Evolutionary conservation across 345 rosid genomes (phyloP).

Genomic region (Bretschneidera sinensis): DNA sequence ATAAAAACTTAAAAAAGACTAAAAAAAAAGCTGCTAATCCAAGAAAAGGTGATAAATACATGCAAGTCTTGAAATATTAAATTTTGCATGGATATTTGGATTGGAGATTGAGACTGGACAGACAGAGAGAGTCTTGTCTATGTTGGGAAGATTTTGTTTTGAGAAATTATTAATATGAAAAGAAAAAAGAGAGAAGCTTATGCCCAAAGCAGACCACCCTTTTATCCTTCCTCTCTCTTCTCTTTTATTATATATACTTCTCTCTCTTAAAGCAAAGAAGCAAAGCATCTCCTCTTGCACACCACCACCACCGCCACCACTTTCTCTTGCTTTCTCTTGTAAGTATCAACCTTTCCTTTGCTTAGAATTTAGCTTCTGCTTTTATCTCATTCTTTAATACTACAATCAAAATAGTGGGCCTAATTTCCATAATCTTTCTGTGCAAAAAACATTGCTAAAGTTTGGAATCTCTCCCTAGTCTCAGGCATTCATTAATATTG

Average conservation of each 20-base stretch:
- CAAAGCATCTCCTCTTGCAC: conserved; percentile 49
- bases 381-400: conserved; percentile 5
- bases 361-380: conserved; percentile 31
- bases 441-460: conserved; percentile 34
- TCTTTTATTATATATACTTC: conserved; percentile 13
- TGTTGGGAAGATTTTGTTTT: neutral
- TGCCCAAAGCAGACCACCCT: conserved; percentile 36
- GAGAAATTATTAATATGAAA: neutral
- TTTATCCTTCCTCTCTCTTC: conserved; percentile 12
- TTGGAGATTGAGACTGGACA: conserved; percentile 16
- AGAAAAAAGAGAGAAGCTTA: conserved; percentile 31
- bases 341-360: conserved; percentile 41
- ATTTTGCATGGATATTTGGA: conserved; percentile 36
- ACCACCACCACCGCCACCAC: no score
- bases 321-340: conserved; percentile 47
- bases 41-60: conserved; percentile 21
- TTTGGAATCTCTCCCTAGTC: conserved; percentile 37
- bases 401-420: neutral
- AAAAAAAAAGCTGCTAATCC: conserved; percentile 19
- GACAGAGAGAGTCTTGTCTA: neutral
- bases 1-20: conserved; percentile 12
- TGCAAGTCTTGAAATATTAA: conserved; percentile 18
- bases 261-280: conserved; percentile 35
- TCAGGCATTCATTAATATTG: conserved; percentile 10
- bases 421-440: conserved; percentile 11